Conservation (phyloP, 345 rosid species). For the Boechera divaricarpa region DNA sequence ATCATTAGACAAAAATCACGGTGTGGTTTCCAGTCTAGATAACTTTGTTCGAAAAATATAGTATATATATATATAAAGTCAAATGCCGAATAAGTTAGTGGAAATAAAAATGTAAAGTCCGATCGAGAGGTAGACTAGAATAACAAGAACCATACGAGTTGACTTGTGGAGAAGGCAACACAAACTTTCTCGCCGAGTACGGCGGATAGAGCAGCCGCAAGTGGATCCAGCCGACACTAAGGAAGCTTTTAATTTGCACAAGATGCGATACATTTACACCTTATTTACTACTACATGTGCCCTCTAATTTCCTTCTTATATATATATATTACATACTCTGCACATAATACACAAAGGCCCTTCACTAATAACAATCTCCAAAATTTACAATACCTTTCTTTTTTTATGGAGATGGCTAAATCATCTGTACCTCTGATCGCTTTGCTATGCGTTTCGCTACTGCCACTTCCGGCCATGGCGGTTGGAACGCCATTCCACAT, state of each 20-base stretch:
- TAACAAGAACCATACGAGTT: conserved; percentile 30
- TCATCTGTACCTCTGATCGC: conserved; percentile 14
- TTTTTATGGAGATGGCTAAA: conserved; percentile 25
- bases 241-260: conserved; percentile 35
- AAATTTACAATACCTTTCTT: neutral
- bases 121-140: conserved; percentile 13
- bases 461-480: conserved; percentile 41
- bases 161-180: conserved; percentile 42
- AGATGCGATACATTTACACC: conserved; percentile 32
- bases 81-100: conserved; percentile 4
- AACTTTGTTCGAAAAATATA: neutral
- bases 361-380: conserved; percentile 1
- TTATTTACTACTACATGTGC: conserved; percentile 28
- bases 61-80: neutral
- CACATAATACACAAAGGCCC: conserved; percentile 5
- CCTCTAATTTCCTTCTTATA: conserved; percentile 15
- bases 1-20: neutral
- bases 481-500: conserved; percentile 52
- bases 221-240: conserved; percentile 46
- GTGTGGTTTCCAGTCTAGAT: neutral
- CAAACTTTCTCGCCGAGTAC: conserved; percentile 34
- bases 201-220: conserved; percentile 49
- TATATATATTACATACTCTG: conserved; percentile 10
- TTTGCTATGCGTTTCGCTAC: conserved; percentile 24
- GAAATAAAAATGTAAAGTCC: neutral